Evolutionary conservation across 257 asterid species (phyloP).

Genomic region (Solanum habrochaites): DNA sequence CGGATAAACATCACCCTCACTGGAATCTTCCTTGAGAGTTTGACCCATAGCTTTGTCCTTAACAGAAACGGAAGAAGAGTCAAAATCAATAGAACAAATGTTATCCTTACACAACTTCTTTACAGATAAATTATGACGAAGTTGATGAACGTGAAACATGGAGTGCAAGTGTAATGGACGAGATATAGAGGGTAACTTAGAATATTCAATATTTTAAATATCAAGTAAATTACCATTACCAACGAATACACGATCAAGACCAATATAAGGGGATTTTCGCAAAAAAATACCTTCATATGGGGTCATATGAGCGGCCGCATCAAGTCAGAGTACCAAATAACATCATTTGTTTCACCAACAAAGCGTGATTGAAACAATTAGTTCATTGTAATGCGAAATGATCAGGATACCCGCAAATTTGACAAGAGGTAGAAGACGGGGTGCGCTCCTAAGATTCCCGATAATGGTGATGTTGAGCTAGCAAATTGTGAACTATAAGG

Average conservation of each 20-base stretch:
- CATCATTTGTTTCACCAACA: background rate
- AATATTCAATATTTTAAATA: background rate
- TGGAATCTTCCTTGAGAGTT: background rate
- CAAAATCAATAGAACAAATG: background rate
- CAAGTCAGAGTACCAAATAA: too few relatives aligned
- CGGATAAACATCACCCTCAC: background rate
- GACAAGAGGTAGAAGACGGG: too few relatives aligned
- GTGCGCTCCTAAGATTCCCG: too few relatives aligned
- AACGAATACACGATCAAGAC: background rate
- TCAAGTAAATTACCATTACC: background rate
- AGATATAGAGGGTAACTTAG: background rate
- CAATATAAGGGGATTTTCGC: background rate
- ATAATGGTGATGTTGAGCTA: too few relatives aligned
- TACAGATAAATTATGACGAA: background rate
- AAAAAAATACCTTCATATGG: background rate
- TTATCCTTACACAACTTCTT: background rate
- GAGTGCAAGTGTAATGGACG: background rate
- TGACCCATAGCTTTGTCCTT: background rate
- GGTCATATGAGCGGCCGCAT: background rate
- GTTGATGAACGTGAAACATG: background rate
- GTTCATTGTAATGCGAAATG: too few relatives aligned
- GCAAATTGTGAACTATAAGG: too few relatives aligned
- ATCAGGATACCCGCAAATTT: too few relatives aligned
- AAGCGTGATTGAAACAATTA: too few relatives aligned
- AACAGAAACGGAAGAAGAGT: background rate